These are phyloP conservation scores for Populus tomentosa DNA, from an alignment of 441 rosid genomes.

Conservation along the genomic window DNA sequence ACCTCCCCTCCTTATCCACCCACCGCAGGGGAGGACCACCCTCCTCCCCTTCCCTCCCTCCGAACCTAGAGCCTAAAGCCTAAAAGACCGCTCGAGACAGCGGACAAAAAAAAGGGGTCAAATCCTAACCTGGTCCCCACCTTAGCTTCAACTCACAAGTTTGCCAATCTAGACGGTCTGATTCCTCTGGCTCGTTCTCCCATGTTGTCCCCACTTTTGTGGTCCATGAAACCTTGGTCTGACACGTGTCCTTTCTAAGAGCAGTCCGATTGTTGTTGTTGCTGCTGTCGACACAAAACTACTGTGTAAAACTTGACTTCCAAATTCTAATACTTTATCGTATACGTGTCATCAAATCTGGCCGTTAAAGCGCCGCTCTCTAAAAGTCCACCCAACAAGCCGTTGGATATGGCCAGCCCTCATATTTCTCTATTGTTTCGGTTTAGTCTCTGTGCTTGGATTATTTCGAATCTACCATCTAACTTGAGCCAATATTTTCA, in stretches of 20 bases:
- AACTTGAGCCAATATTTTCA: too few species aligned
- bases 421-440: too few species aligned
- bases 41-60: not conserved
- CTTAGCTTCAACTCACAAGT: constrained; percentile 1
- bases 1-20: not conserved
- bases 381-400: too few species aligned
- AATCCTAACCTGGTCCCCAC: not conserved
- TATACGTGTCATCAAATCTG: too few species aligned
- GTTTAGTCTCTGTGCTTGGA: too few species aligned
- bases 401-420: too few species aligned
- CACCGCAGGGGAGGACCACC: not conserved
- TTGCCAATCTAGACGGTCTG: not conserved
- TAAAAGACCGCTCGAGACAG: too few species aligned
- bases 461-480: too few species aligned
- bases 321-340: too few species aligned
- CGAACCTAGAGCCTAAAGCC: not conserved
- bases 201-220: constrained; percentile 15
- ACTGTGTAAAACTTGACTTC: too few species aligned
- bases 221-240: constrained; percentile 26
- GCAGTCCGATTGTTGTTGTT: constrained; percentile 1
- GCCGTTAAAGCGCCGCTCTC: too few species aligned
- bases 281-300: not conserved
- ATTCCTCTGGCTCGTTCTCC: not conserved
- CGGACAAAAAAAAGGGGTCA: not conserved
- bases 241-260: constrained; percentile 11